Evolutionary conservation across 176 grass and related monocot species (phyloP).

Genomic region (Eragrostis curvula): DNA sequence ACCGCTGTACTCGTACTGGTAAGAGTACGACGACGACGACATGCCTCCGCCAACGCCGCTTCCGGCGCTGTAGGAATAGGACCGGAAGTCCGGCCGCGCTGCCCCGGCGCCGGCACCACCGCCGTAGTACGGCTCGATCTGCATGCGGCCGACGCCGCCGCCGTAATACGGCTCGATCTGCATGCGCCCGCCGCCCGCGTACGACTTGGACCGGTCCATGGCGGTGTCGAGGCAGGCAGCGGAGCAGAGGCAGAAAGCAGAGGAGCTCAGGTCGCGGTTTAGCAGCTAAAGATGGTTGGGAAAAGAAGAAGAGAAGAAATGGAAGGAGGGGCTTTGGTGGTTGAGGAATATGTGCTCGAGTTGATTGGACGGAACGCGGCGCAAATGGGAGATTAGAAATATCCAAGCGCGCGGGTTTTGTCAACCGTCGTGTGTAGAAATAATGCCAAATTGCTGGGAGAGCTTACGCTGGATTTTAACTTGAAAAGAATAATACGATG

Average conservation of each 20-base stretch:
- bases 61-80: slow-evolving; percentile 38
- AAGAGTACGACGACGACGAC: slow-evolving; percentile 37
- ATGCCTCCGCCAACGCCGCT: not conserved
- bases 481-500: too few species aligned
- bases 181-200: slow-evolving; percentile 57
- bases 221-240: not conserved
- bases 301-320: not conserved
- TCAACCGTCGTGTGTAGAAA: not conserved
- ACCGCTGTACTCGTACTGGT: slow-evolving; percentile 51
- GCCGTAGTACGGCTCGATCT: slow-evolving; percentile 69
- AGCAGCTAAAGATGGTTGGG: not conserved
- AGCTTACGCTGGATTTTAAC: too few species aligned
- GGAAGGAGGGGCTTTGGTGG: not conserved
- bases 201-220: slow-evolving; percentile 76
- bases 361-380: not conserved
- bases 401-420: slow-evolving; percentile 3
- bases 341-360: not conserved
- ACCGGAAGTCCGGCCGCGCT: slow-evolving; percentile 48
- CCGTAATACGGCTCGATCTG: slow-evolving; percentile 70
- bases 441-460: not conserved
- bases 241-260: not conserved
- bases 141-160: slow-evolving; percentile 36
- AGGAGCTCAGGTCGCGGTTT: not conserved
- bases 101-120: not conserved
- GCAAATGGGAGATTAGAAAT: not conserved